These are phyloP conservation scores for Verticillium dahliae DNA, from an alignment of 2,329 filamentous ascomycete species.

Conservation along the genomic window DNA sequence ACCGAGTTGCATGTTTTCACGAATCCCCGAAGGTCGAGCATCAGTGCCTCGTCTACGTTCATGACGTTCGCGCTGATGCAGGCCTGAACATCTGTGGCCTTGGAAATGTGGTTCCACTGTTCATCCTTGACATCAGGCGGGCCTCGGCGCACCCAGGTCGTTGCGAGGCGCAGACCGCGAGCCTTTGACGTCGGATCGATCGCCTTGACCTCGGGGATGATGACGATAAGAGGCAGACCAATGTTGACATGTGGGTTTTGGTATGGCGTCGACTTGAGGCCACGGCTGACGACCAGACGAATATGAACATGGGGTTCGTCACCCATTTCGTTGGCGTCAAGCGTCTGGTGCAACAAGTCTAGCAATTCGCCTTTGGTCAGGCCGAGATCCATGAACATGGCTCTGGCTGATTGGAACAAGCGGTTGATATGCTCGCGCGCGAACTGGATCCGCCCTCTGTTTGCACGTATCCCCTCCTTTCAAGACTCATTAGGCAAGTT, in stretches of 20 bases:
- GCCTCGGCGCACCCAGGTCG: conserved; percentile 20
- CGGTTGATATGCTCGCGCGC: conserved; percentile 19
- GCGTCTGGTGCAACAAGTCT: conserved; percentile 15
- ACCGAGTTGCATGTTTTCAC: conserved; percentile 25
- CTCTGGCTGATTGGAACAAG: conserved; percentile 20
- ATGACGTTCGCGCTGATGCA: conserved; percentile 21
- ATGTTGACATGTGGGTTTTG: conserved; percentile 20
- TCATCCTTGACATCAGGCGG: conserved; percentile 23
- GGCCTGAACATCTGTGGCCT: conserved; percentile 22
- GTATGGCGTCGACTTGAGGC: conserved; percentile 18
- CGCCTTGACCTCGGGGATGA: conserved; percentile 21
- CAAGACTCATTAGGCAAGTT: background rate
- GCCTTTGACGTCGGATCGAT: conserved; percentile 14
- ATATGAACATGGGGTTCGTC: conserved; percentile 20
- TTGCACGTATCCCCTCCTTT: conserved; percentile 19
- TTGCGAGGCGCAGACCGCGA: conserved; percentile 17
- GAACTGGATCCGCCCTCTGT: conserved; percentile 17
- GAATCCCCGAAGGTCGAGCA: conserved; percentile 20
- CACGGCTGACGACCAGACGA: conserved; percentile 20
- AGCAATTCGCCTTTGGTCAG: conserved; percentile 17
- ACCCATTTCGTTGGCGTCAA: conserved; percentile 19
- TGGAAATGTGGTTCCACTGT: conserved; percentile 23
- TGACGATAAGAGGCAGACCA: conserved; percentile 20
- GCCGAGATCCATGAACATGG: conserved; percentile 21
- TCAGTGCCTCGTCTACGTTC: conserved; percentile 22